Percentiles rank a stretch among this genome's conserved stretches.
Conservation (phyloP, 139 green algal species). For the Closterium sp. region DNA sequence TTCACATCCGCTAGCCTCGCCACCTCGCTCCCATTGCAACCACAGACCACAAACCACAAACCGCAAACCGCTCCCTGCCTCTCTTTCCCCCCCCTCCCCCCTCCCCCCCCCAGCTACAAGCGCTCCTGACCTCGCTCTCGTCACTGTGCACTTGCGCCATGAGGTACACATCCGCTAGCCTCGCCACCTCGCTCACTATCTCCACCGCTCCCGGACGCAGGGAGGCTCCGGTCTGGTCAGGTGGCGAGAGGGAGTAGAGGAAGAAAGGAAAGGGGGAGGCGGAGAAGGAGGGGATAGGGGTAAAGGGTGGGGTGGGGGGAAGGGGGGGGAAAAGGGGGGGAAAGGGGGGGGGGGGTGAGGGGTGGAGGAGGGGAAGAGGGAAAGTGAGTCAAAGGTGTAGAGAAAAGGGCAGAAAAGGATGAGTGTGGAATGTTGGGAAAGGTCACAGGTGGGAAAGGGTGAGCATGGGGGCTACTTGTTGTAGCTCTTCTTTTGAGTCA, state of each 20-base stretch:
- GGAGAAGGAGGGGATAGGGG: background rate
- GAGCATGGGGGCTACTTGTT: no score
- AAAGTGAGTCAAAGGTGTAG: no score
- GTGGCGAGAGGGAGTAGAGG: background rate
- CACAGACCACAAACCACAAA: background rate
- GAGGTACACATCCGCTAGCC: conserved; percentile 25
- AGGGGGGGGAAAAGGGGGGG: background rate
- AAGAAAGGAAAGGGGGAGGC: background rate
- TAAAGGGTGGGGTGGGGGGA: no score
- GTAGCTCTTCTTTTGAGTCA: no score
- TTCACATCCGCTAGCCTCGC: background rate
- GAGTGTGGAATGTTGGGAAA: no score
- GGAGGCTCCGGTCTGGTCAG: background rate
- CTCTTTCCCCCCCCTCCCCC: no score
- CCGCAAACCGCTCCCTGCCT: no score
- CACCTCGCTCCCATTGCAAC: no score
- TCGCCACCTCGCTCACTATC: background rate
- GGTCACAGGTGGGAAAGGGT: no score
- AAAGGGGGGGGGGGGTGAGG: background rate
- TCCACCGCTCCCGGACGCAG: background rate
- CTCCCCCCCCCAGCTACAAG: no score
- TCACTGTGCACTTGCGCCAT: conserved; percentile 13
- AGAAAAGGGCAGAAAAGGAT: no score
- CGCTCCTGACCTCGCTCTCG: conserved; percentile 12
- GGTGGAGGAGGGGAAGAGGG: background rate